These are phyloP conservation scores for Pseudogymnoascus sp. DNA, from an alignment of 2,329 filamentous ascomycete species.

Conservation along the genomic window DNA sequence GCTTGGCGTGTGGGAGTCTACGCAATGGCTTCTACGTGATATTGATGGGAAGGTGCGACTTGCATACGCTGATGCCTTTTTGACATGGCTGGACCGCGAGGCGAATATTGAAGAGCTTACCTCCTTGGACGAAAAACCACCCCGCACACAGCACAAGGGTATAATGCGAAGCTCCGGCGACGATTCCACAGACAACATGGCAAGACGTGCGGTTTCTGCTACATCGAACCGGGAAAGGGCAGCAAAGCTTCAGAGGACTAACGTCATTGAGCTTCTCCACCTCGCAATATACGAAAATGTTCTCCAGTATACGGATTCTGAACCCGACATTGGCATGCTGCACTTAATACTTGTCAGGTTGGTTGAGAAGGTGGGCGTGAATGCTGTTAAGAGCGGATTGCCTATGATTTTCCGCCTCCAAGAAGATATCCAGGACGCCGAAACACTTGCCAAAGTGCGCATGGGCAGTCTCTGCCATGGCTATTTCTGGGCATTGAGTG, in stretches of 20 bases:
- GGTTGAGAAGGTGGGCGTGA: conserved; percentile 72
- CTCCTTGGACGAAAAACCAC: conserved; percentile 45
- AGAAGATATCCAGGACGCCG: conserved; percentile 66
- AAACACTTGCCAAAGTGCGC: conserved; percentile 65
- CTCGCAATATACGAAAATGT: conserved; percentile 85
- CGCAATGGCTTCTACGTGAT: conserved; percentile 84
- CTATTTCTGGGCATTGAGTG: conserved; percentile 74
- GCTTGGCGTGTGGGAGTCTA: conserved; percentile 88
- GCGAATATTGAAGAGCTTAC: conserved; percentile 59
- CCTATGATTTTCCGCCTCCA: conserved; percentile 87
- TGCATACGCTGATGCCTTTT: conserved; percentile 75
- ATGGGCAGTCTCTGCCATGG: conserved; percentile 80
- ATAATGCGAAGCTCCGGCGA: conserved; percentile 19
- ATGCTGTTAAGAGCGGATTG: conserved; percentile 68
- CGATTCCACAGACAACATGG: conserved; percentile 24
- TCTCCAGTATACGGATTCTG: conserved; percentile 62
- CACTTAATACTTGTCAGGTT: conserved; percentile 70
- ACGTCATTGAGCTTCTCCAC: conserved; percentile 76
- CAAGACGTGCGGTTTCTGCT: conserved; percentile 59
- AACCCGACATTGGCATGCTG: conserved; percentile 67
- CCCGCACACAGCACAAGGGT: conserved; percentile 29
- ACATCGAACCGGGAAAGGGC: conserved; percentile 43
- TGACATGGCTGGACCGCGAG: conserved; percentile 80
- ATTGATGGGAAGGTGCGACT: conserved; percentile 69
- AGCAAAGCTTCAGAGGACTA: conserved; percentile 19